These are phyloP conservation scores for Paramecium bursaria DNA, from an alignment of 73 alveolate genomes.

Conservation along the genomic window DNA sequence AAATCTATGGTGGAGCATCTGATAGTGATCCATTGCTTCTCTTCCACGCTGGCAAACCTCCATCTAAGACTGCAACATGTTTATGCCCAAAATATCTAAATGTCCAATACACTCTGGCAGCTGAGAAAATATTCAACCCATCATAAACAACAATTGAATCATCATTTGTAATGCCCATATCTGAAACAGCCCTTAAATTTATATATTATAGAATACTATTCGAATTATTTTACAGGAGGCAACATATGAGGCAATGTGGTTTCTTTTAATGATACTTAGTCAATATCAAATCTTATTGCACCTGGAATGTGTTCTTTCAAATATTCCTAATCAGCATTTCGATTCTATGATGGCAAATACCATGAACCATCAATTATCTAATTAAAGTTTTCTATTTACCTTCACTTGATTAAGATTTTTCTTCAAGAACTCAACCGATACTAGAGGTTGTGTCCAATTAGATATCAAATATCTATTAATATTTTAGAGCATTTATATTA, in stretches of 20 bases:
- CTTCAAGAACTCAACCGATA: slow-evolving; percentile 23
- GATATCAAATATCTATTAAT: too few species aligned
- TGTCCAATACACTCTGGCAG: slow-evolving; percentile 75
- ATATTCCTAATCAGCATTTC: slow-evolving; percentile 48
- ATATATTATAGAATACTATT: background rate
- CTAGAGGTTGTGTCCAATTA: too few species aligned
- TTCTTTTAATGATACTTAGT: slow-evolving; percentile 3
- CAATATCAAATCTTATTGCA: slow-evolving; percentile 52
- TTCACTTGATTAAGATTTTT: slow-evolving; percentile 53
- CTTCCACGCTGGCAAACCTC: slow-evolving; percentile 73
- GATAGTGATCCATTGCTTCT: slow-evolving; percentile 62
- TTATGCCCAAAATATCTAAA: slow-evolving; percentile 73
- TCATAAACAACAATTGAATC: slow-evolving; percentile 72
- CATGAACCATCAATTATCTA: slow-evolving; percentile 30
- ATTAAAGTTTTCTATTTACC: background rate
- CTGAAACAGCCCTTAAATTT: slow-evolving; percentile 40
- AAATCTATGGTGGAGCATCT: slow-evolving; percentile 62
- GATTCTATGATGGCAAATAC: slow-evolving; percentile 48
- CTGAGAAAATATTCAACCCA: slow-evolving; percentile 66
- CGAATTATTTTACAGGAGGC: slow-evolving; percentile 68
- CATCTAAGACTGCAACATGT: slow-evolving; percentile 71
- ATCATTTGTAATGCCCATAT: slow-evolving; percentile 59
- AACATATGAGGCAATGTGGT: slow-evolving; percentile 67
- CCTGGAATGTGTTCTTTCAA: slow-evolving; percentile 47
- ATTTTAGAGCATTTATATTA: too few species aligned